Conservation (phyloP, 106 monocot species). For the Phalaenopsis equestris region DNA sequence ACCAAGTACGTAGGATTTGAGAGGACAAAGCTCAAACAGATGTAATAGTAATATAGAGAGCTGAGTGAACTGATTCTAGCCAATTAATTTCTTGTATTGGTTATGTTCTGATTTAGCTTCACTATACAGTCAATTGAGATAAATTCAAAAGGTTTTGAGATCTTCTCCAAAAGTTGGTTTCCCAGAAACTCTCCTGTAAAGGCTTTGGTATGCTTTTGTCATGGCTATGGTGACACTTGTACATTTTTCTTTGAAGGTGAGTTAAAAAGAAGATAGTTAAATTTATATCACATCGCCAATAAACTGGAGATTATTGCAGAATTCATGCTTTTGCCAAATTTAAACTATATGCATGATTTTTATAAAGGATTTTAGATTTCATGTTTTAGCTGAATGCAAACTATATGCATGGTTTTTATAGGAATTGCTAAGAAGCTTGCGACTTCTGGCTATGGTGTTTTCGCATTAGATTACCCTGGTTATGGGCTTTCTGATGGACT, state of each 20-base stretch:
- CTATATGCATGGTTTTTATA: slow-evolving; percentile 10
- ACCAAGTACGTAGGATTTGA: not conserved
- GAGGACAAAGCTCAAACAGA: not conserved
- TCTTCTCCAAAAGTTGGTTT: slow-evolving; percentile 87
- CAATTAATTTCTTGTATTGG: not conserved
- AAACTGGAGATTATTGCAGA: not conserved
- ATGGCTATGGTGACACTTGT: slow-evolving; percentile 97
- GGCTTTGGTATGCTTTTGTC: slow-evolving; percentile 86
- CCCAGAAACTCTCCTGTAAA: slow-evolving; percentile 49
- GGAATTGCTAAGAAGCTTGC: slow-evolving; percentile 86
- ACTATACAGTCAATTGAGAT: slow-evolving; percentile 56
- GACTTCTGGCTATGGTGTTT: slow-evolving; percentile 87
- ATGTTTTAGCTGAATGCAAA: not conserved
- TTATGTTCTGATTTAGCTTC: slow-evolving; percentile 17
- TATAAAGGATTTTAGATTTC: not conserved
- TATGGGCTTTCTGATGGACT: slow-evolving; percentile 96
- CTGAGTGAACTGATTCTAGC: not conserved
- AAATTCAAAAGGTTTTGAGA: slow-evolving; percentile 73
- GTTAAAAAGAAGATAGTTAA: not conserved
- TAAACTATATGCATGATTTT: not conserved
- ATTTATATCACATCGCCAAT: not conserved
- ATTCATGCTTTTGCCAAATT: not conserved
- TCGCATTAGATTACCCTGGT: slow-evolving; percentile 93
- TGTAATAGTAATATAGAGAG: not conserved
- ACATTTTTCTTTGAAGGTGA: slow-evolving; percentile 98